Evolutionary conservation across 495 filamentous ascomycete species (phyloP).

Genomic region (Friedmanniomyces simplex): DNA sequence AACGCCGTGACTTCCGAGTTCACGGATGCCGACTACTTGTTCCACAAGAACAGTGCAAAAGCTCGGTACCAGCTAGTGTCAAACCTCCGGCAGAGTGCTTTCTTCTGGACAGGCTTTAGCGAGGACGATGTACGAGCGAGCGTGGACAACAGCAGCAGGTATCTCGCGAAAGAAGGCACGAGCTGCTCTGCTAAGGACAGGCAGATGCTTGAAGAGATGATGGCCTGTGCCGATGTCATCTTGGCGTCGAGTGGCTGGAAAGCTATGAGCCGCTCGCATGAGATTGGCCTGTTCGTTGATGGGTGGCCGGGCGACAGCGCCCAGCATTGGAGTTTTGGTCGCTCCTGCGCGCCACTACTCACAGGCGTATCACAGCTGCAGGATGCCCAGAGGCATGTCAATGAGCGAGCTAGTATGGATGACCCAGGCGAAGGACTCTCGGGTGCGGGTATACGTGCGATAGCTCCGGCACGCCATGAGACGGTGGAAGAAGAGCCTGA

Average conservation of each 20-base stretch:
- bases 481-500: background rate
- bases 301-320: constrained; percentile 45
- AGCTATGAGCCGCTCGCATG: constrained; percentile 55
- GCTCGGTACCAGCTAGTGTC: constrained; percentile 54
- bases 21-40: constrained; percentile 77
- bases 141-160: constrained; percentile 52
- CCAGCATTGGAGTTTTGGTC: constrained; percentile 54
- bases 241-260: constrained; percentile 51
- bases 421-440: constrained; percentile 45
- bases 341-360: constrained; percentile 21
- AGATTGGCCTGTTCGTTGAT: constrained; percentile 64
- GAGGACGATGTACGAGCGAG: constrained; percentile 48
- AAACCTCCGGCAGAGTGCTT: constrained; percentile 78
- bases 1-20: constrained; percentile 88
- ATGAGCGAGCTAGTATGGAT: constrained; percentile 36
- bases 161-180: constrained; percentile 46
- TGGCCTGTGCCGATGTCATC: constrained; percentile 50
- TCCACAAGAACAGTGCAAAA: constrained; percentile 59
- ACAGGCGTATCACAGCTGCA: constrained; percentile 49
- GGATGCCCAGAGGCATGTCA: constrained; percentile 49
- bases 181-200: constrained; percentile 49
- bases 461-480: constrained; percentile 15
- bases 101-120: constrained; percentile 78
- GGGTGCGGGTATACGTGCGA: constrained; percentile 35
- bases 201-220: constrained; percentile 47